Evolutionary conservation across 1,284 basidiomycete genomes (phyloP).

Genomic region (Porodaedalea pini): DNA sequence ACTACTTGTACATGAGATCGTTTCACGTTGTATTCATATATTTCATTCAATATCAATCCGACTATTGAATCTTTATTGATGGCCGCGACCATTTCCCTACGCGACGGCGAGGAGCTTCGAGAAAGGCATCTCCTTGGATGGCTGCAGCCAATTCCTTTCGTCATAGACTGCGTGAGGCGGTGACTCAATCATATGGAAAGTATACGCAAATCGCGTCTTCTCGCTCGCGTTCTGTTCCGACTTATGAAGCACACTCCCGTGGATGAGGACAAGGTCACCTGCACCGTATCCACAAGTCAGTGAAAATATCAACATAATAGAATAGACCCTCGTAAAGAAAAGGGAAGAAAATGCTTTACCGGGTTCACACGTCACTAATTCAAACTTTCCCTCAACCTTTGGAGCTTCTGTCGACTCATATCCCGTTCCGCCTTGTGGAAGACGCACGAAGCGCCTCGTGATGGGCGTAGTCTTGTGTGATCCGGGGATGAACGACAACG

Average conservation of each 20-base stretch:
- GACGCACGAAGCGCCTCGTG: slow-evolving; percentile 78
- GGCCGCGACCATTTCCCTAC: too few species aligned
- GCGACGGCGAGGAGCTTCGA: slow-evolving; percentile 63
- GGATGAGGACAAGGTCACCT: slow-evolving; percentile 87
- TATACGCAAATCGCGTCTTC: slow-evolving; percentile 86
- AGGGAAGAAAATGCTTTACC: slow-evolving; percentile 42
- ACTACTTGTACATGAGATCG: too few species aligned
- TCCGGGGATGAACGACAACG: slow-evolving; percentile 88
- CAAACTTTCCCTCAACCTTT: slow-evolving; percentile 52
- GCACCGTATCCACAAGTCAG: background rate
- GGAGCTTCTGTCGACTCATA: slow-evolving; percentile 58
- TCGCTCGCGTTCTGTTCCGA: slow-evolving; percentile 74
- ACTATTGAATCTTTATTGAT: too few species aligned
- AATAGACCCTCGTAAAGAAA: too few species aligned
- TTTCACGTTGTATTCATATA: too few species aligned
- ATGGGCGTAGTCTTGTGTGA: slow-evolving; percentile 75
- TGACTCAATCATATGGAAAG: slow-evolving; percentile 88
- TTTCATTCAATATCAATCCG: too few species aligned
- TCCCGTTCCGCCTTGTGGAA: slow-evolving; percentile 69
- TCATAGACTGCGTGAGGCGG: slow-evolving; percentile 64
- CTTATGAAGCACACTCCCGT: slow-evolving; percentile 86
- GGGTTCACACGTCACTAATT: slow-evolving; percentile 70
- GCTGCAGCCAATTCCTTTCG: slow-evolving; percentile 86
- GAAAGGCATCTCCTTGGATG: slow-evolving; percentile 78
- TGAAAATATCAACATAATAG: slow-evolving; percentile 13